These are phyloP conservation scores for Pythium myriotylum DNA, from an alignment of 352 stramenopile genomes.

Conservation along the genomic window DNA sequence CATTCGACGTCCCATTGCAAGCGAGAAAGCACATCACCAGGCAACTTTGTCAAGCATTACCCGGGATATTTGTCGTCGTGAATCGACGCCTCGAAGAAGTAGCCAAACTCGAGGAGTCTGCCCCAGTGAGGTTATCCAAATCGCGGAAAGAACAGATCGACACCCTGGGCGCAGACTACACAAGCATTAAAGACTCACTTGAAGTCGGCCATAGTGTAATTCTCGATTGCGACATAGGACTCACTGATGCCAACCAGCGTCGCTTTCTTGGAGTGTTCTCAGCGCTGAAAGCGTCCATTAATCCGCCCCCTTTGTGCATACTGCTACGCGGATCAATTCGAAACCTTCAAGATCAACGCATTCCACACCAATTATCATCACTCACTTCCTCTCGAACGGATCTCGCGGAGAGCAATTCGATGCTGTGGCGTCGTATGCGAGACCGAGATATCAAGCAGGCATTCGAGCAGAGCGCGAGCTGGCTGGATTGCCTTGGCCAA, in stretches of 20 bases:
- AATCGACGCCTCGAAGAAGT: constrained; percentile 30
- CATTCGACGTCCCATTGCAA: constrained; percentile 59
- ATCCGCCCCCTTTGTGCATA: constrained; percentile 66
- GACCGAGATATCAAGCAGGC: constrained; percentile 51
- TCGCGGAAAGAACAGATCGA: constrained; percentile 20
- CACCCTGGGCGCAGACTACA: constrained; percentile 28
- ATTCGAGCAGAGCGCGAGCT: constrained; percentile 47
- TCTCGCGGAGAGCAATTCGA: neutral
- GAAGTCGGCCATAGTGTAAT: constrained; percentile 62
- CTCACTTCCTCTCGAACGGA: constrained; percentile 3
- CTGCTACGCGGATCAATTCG: constrained; percentile 51
- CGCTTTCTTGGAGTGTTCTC: constrained; percentile 63
- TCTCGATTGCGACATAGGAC: constrained; percentile 74
- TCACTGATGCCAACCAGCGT: constrained; percentile 60
- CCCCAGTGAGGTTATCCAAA: neutral
- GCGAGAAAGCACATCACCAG: constrained; percentile 43
- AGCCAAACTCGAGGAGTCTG: neutral
- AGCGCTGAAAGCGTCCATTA: constrained; percentile 62
- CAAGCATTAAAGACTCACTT: constrained; percentile 33
- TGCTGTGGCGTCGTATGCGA: constrained; percentile 24
- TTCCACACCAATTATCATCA: neutral
- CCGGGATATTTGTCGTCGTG: constrained; percentile 74
- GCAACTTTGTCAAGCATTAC: constrained; percentile 47
- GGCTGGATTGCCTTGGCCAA: constrained; percentile 30
- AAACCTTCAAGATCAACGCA: constrained; percentile 43